Conservation (phyloP, 2,329 filamentous ascomycete species). For the Neofusicoccum laricinum region DNA sequence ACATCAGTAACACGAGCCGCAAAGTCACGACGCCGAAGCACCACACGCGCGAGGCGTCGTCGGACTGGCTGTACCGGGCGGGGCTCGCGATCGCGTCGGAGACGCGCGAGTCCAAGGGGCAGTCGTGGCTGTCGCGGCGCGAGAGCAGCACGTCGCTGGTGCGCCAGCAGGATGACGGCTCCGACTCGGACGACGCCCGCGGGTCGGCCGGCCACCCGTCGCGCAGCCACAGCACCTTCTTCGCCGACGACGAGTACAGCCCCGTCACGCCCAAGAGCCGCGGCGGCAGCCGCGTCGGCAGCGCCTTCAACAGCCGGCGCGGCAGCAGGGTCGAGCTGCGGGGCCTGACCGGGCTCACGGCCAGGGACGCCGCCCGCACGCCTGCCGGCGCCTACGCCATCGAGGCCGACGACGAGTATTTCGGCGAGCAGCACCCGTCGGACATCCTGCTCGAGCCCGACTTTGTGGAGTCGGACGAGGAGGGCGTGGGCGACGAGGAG, state of each 20-base stretch:
- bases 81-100: constrained; percentile 56
- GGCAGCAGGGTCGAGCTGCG: constrained; percentile 8
- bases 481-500: constrained; percentile 48
- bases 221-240: constrained; percentile 21
- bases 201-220: constrained; percentile 2
- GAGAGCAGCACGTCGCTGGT: constrained; percentile 56
- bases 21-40: constrained; percentile 17
- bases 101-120: constrained; percentile 60
- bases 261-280: constrained; percentile 18
- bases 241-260: constrained; percentile 31
- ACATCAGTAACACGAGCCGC: constrained; percentile 21
- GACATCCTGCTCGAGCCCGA: constrained; percentile 41
- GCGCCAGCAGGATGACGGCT: constrained; percentile 34
- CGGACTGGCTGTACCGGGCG: constrained; percentile 58
- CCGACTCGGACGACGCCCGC: constrained; percentile 21
- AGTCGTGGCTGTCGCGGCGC: constrained; percentile 57
- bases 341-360: constrained; percentile 2
- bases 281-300: constrained; percentile 23
- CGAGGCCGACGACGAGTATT: constrained; percentile 27
- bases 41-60: constrained; percentile 28
- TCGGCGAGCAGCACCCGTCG: constrained; percentile 24
- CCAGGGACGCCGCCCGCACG: background rate
- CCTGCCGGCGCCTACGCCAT: constrained; percentile 16
- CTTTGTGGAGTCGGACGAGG: constrained; percentile 47
- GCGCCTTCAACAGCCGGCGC: constrained; percentile 1